Base-by-base conservation (phyloP, 148 eudicot species). In the Suaeda aralocaspica region DNA sequence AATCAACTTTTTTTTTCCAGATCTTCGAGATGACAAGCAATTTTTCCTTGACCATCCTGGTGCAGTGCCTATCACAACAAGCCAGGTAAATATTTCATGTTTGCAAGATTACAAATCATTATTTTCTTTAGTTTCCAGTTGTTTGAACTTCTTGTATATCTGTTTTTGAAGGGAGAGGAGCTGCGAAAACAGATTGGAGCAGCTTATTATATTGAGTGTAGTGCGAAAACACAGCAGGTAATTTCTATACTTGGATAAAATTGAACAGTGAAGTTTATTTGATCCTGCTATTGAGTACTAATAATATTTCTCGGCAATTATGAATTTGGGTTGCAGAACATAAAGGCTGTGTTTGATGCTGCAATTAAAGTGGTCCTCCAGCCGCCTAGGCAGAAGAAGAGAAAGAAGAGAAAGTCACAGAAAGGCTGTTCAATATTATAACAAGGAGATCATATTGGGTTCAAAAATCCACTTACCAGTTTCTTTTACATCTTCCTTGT, bases 191-290 rank as follows among this genome's bases (percentile, higher is more conserved):
- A 84, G 73, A 88, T 88, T 74, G 97, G 97, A 71, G 93, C 93
- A 49, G 80, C 93, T 79, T 79, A 86, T 61, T 91, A 83, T 74
- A 86, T 91, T 7, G 94, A 88, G 73, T 88, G 94, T 46, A 91
- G 94, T 80, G 86, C 97, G 22, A 91, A 91, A 79, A 85, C 94
- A 44, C 97, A 91, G 77, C 97, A 88, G 97, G 97, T 91, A 45
- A 29, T 33, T 58, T 28, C n/a, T 51, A 33, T 29, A 0, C 62
- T 16, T 22, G 10, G 5, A 53, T 16, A 29, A 8, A 26, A 21
- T 29, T 61, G 2, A 2, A 44, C 5, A 3, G 0, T 61, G 48
- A 30, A 46, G n/a, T 71, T 41, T 16, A 14, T 59, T 21, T 36
- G 24, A 16, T 12, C 71, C 60, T 19, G 5, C n/a, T 55, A 22